Evolutionary conservation across 768 basidiomycete species (phyloP).

Genomic region (Panus rudis): DNA sequence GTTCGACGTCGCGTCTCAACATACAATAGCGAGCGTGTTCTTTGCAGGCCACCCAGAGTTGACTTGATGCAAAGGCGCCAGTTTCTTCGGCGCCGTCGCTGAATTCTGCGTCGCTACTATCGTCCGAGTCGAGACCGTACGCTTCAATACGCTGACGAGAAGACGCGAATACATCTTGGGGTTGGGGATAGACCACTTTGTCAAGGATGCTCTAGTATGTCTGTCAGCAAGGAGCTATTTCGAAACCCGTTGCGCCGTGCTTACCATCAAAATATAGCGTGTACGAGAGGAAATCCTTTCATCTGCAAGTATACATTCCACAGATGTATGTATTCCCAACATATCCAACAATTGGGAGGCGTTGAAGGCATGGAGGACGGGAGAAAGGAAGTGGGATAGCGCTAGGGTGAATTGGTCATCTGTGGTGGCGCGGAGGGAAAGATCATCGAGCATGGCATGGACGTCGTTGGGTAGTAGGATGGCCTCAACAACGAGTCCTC

Average conservation of each 20-base stretch:
- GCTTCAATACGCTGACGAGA: constrained; percentile 13
- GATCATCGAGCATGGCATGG: constrained; percentile 12
- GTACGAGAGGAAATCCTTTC: constrained; percentile 15
- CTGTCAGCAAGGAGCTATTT: neutral
- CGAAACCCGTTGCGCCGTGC: neutral
- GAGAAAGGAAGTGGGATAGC: constrained; percentile 16
- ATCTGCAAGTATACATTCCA: constrained; percentile 16
- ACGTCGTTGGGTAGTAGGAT: constrained; percentile 16
- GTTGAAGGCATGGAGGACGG: constrained; percentile 14
- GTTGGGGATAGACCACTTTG: constrained; percentile 12
- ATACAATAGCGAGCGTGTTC: constrained; percentile 15
- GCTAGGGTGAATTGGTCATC: constrained; percentile 13
- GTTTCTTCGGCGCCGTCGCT: constrained; percentile 1
- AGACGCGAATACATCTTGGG: constrained; percentile 20
- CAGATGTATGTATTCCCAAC: constrained; percentile 8
- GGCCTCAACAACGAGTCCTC: constrained; percentile 18
- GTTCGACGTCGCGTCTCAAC: constrained; percentile 32
- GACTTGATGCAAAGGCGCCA: too few species aligned
- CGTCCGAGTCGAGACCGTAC: constrained; percentile 14
- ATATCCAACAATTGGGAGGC: constrained; percentile 14
- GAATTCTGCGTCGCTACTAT: constrained; percentile 4
- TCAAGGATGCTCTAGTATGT: constrained; percentile 16
- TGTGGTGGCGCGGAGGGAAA: constrained; percentile 10
- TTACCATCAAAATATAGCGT: constrained; percentile 21
- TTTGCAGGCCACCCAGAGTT: neutral